These are phyloP conservation scores for Aspergillus cavernicola DNA, from an alignment of 495 filamentous ascomycete genomes.

Conservation along the genomic window DNA sequence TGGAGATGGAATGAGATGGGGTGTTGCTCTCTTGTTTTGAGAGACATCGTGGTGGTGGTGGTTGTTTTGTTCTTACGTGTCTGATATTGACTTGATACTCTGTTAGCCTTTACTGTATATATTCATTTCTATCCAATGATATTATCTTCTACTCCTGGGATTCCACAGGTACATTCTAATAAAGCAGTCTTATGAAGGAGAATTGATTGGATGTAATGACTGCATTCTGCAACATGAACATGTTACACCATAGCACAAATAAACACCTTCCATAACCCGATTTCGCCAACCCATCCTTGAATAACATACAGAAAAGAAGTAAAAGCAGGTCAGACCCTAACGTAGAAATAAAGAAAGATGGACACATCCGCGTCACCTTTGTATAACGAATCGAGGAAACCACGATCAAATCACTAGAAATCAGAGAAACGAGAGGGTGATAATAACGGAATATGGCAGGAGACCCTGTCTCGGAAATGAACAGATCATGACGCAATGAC, in stretches of 20 bases:
- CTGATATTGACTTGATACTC: too few species aligned
- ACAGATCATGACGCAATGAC: not conserved
- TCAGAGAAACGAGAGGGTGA: not conserved
- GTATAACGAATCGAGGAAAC: not conserved
- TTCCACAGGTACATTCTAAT: too few species aligned
- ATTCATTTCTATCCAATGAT: too few species aligned
- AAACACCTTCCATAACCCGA: conserved; percentile 31
- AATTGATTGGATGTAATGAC: not conserved
- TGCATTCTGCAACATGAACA: conserved; percentile 23
- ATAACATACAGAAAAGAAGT: conserved; percentile 24
- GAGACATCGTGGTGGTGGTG: too few species aligned
- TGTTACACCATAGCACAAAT: conserved; percentile 6
- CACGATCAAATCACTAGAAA: conserved; percentile 6
- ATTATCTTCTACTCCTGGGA: too few species aligned
- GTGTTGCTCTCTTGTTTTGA: too few species aligned
- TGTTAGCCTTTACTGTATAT: too few species aligned
- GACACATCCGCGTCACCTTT: not conserved
- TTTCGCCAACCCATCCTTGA: conserved; percentile 39
- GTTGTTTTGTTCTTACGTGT: too few species aligned
- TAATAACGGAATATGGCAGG: conserved; percentile 2
- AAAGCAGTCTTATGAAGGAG: too few species aligned
- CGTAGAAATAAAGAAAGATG: conserved; percentile 1
- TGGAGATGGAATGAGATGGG: too few species aligned
- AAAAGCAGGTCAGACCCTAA: conserved; percentile 6
- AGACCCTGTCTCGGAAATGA: conserved; percentile 11